Conservation (phyloP, 2,329 filamentous ascomycete species). For the Bisporella sp. region DNA sequence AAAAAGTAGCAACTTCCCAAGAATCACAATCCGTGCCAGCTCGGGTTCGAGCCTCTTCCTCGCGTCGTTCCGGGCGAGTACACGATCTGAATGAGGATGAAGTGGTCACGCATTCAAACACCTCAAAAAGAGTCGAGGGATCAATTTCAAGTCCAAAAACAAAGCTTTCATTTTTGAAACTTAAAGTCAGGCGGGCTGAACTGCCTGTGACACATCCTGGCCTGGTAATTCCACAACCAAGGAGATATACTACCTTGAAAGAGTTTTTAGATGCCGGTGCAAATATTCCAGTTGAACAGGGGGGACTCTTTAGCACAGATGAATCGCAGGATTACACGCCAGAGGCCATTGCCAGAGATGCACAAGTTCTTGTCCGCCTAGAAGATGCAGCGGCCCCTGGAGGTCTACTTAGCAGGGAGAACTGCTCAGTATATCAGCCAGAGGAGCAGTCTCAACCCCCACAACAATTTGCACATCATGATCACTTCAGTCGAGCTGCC, state of each 20-base stretch:
- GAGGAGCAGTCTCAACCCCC: conserved; percentile 63
- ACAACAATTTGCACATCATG: conserved; percentile 82
- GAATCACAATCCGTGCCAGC: conserved; percentile 13
- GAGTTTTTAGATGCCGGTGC: conserved; percentile 49
- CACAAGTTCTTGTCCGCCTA: conserved; percentile 59
- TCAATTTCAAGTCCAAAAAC: conserved; percentile 18
- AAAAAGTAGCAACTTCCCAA: conserved; percentile 10
- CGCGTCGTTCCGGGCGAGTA: conserved; percentile 17
- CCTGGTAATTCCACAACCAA: conserved; percentile 44
- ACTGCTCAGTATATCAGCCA: conserved; percentile 66
- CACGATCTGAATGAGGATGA: conserved; percentile 16
- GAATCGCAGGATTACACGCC: conserved; percentile 51
- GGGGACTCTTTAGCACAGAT: conserved; percentile 46
- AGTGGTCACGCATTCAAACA: conserved; percentile 6
- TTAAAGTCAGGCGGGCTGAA: conserved; percentile 39
- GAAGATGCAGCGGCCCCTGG: conserved; percentile 68
- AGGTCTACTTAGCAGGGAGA: conserved; percentile 63
- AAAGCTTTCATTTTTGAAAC: conserved; percentile 38
- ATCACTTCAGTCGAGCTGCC: conserved; percentile 76
- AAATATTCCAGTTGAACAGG: conserved; percentile 48
- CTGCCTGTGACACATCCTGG: conserved; percentile 55
- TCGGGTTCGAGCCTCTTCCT: conserved; percentile 12
- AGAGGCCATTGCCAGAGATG: conserved; percentile 61
- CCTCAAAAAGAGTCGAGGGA: conserved; percentile 12
- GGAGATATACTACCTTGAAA: conserved; percentile 46